Conservation (phyloP, 306 rosid genomes). For the Begonia peltatifolia region DNA sequence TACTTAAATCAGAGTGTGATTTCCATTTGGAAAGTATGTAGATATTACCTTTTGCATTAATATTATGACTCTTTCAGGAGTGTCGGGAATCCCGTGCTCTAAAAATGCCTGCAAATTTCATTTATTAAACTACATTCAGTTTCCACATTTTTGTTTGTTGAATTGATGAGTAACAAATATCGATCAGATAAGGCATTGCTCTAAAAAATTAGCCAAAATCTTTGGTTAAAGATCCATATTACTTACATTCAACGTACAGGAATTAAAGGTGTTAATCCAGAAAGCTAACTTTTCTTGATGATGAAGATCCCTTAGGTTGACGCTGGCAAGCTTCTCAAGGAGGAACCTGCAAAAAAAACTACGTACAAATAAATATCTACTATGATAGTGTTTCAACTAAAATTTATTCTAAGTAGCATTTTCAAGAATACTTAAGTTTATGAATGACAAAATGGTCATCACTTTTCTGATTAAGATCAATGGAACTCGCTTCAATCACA, state of each 20-base stretch:
- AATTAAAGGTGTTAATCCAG: slow-evolving; percentile 86
- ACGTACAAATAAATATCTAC: neutral
- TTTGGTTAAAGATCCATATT: neutral
- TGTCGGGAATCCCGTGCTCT: slow-evolving; percentile 79
- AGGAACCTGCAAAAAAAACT: slow-evolving; percentile 35
- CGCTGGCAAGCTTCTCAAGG: slow-evolving; percentile 56
- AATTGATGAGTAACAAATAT: too few relatives aligned
- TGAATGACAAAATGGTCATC: slow-evolving; percentile 48
- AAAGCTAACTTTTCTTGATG: slow-evolving; percentile 96
- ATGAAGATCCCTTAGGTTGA: slow-evolving; percentile 68
- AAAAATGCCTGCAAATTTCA: slow-evolving; percentile 43
- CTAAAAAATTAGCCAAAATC: too few relatives aligned
- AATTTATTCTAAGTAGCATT: too few relatives aligned
- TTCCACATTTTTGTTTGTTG: too few relatives aligned
- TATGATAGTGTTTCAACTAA: neutral
- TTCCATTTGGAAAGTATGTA: neutral
- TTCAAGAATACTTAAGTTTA: slow-evolving; percentile 52
- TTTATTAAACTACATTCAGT: neutral
- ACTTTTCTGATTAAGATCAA: slow-evolving; percentile 52
- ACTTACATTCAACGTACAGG: slow-evolving; percentile 83
- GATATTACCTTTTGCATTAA: slow-evolving; percentile 79
- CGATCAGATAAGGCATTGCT: too few relatives aligned
- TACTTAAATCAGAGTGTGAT: too few relatives aligned
- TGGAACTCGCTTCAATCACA: slow-evolving; percentile 40
- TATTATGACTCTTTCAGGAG: slow-evolving; percentile 83